Conservation (phyloP, 495 filamentous ascomycete species). For the Neurospora tetrasperma region DNA sequence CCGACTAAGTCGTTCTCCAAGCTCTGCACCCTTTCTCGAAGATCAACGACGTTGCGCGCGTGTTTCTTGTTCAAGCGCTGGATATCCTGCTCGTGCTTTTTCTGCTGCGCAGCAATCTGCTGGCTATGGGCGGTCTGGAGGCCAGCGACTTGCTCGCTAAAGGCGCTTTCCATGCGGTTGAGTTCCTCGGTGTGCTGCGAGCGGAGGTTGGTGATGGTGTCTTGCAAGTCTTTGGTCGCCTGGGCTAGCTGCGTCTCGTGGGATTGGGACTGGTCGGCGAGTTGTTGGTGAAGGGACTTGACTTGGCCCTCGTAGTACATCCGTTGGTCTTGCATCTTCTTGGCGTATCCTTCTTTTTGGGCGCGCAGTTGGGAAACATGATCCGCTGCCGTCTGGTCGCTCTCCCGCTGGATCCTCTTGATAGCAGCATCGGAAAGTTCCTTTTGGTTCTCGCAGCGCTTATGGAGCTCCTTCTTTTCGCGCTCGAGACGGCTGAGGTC, state of each 20-base stretch:
- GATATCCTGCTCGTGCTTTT: not conserved
- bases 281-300: not conserved
- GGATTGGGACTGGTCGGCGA: not conserved
- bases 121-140: not conserved
- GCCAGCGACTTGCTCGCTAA: not conserved
- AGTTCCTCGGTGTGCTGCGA: not conserved
- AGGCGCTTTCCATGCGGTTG: not conserved
- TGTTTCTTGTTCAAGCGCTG: not conserved
- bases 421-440: not conserved
- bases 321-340: not conserved
- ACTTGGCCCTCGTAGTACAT: not conserved
- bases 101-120: not conserved
- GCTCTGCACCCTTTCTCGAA: constrained; percentile 3
- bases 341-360: not conserved
- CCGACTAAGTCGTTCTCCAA: constrained; percentile 18
- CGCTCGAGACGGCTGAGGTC: not conserved
- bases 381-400: not conserved
- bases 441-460: not conserved
- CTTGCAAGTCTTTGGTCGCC: not conserved
- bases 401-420: not conserved
- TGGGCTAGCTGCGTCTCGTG: not conserved
- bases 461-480: not conserved
- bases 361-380: not conserved
- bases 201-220: not conserved
- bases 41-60: not conserved